These are phyloP conservation scores for Xenoacremonium recifei DNA, from an alignment of 2,329 filamentous ascomycete species.

Conservation along the genomic window DNA sequence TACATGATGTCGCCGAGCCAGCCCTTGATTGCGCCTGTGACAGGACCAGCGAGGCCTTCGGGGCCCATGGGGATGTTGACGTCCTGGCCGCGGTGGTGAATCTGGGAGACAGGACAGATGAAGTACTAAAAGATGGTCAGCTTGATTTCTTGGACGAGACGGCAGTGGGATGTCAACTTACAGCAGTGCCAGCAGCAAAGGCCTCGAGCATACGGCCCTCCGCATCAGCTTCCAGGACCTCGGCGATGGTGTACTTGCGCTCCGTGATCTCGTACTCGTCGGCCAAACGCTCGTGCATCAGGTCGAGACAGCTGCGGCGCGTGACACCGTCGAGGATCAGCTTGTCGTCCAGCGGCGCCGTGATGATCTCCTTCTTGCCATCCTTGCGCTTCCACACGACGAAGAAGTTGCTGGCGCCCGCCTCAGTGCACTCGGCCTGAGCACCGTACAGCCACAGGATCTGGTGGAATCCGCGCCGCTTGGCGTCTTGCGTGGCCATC, in stretches of 20 bases:
- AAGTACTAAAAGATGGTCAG: slow-evolving; percentile 58
- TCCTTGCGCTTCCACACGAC: slow-evolving; percentile 65
- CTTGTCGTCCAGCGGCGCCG: slow-evolving; percentile 77
- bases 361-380: slow-evolving; percentile 66
- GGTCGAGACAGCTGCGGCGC: slow-evolving; percentile 73
- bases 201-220: slow-evolving; percentile 81
- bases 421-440: slow-evolving; percentile 80
- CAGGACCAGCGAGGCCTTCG: slow-evolving; percentile 46
- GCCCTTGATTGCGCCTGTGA: slow-evolving; percentile 62
- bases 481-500: slow-evolving; percentile 73
- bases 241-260: slow-evolving; percentile 77
- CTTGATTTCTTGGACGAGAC: not conserved
- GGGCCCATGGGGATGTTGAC: slow-evolving; percentile 60
- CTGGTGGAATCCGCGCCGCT: slow-evolving; percentile 75
- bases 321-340: slow-evolving; percentile 89
- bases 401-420: slow-evolving; percentile 91
- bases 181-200: slow-evolving; percentile 84
- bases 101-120: slow-evolving; percentile 64
- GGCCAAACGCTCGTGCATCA: slow-evolving; percentile 63
- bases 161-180: slow-evolving; percentile 44
- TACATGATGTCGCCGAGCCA: slow-evolving; percentile 75
- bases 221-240: slow-evolving; percentile 67
- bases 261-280: slow-evolving; percentile 71
- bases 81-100: slow-evolving; percentile 65
- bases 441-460: slow-evolving; percentile 90